Evolutionary conservation across 139 green algal species (phyloP).

Genomic region (Chlorella sp.): DNA sequence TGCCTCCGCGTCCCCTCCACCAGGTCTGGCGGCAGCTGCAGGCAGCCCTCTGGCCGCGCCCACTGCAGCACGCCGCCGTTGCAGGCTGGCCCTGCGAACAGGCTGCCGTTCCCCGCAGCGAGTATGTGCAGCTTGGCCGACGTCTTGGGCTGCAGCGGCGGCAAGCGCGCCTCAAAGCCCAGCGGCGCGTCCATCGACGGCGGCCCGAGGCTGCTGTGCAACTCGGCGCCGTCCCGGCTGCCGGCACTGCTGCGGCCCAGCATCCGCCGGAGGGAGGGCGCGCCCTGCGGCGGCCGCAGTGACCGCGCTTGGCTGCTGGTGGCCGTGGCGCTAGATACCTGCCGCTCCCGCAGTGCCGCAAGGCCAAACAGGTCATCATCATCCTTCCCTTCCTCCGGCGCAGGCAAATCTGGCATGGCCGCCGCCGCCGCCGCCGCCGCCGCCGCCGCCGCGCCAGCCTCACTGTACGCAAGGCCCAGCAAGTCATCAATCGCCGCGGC

Average conservation of each 20-base stretch:
- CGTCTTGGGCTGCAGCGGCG: slow-evolving; percentile 61
- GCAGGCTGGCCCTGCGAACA: slow-evolving; percentile 58
- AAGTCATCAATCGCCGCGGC: neutral
- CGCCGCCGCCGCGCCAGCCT: neutral
- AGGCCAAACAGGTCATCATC: slow-evolving; percentile 35
- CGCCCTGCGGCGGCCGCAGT: neutral
- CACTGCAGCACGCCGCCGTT: slow-evolving; percentile 49
- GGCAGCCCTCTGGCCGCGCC: slow-evolving; percentile 17
- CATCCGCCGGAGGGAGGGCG: too few species aligned
- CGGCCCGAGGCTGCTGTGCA: too few species aligned
- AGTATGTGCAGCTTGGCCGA: slow-evolving; percentile 47
- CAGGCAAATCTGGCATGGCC: too few species aligned
- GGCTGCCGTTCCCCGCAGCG: slow-evolving; percentile 45
- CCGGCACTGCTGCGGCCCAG: too few species aligned
- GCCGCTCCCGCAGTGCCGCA: neutral
- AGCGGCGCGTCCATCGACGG: slow-evolving; percentile 25
- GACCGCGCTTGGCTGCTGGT: neutral
- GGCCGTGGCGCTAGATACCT: neutral
- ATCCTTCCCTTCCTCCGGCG: slow-evolving; percentile 6
- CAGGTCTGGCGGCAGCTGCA: slow-evolving; percentile 12
- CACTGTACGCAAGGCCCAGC: neutral
- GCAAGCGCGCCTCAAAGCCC: slow-evolving; percentile 50
- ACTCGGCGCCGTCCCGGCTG: too few species aligned
- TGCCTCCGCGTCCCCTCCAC: too few species aligned
- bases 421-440: too few species aligned